Percentiles rank a stretch among this genome's conserved stretches.
Conservation (phyloP, 495 filamentous ascomycete genomes). For the Clohesyomyces aquaticus region DNA sequence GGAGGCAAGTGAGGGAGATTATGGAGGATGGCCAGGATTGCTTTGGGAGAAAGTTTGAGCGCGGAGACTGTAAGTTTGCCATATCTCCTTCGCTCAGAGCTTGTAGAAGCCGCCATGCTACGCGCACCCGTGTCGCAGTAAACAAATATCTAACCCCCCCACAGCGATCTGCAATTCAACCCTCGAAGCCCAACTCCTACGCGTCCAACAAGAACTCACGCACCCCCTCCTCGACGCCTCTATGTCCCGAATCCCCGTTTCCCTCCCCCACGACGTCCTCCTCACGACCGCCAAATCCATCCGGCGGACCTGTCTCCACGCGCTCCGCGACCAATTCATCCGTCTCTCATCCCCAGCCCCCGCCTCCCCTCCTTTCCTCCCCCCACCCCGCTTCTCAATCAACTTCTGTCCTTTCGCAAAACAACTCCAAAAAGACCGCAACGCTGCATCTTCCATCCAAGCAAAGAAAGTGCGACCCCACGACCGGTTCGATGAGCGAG, state of each 20-base stretch:
- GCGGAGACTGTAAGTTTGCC: constrained; percentile 34
- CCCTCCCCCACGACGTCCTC: constrained; percentile 22
- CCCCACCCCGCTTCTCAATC: constrained; percentile 35
- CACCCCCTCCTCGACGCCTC: constrained; percentile 24
- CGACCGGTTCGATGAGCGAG: constrained; percentile 35
- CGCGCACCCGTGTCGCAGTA: background rate
- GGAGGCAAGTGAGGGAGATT: constrained; percentile 11
- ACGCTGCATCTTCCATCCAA: background rate
- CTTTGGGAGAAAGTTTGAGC: constrained; percentile 27
- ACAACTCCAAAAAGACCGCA: constrained; percentile 24
- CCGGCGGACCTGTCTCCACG: constrained; percentile 21
- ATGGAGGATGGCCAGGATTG: constrained; percentile 16
- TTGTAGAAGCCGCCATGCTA: no score
- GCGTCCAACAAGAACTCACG: constrained; percentile 31
- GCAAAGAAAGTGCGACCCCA: constrained; percentile 30
- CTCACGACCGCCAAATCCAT: constrained; percentile 27
- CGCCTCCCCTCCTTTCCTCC: constrained; percentile 10
- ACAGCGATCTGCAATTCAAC: constrained; percentile 31
- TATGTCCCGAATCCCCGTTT: constrained; percentile 6
- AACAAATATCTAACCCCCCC: background rate
- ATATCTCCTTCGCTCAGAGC: no score
- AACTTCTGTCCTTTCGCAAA: constrained; percentile 33
- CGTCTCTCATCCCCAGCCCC: constrained; percentile 7
- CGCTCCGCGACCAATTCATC: constrained; percentile 28
- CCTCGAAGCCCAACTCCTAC: constrained; percentile 27